phyloP scores from a whole-genome alignment of 495 filamentous ascomycete species.

The Xylaria sp. region DNA sequence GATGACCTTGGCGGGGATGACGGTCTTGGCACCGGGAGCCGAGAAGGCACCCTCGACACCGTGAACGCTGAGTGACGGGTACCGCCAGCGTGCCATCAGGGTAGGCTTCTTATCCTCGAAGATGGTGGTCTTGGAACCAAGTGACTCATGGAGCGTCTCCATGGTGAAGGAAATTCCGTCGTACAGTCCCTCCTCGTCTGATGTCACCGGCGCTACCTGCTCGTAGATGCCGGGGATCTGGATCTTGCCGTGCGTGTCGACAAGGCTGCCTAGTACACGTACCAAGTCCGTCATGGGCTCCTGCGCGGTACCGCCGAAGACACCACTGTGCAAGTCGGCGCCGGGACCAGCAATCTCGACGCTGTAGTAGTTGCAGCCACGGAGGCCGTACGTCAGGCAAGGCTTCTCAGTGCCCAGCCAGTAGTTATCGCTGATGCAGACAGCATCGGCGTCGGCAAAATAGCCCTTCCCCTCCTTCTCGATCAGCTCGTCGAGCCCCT shows the following conservation, averaged over 20 bases:
- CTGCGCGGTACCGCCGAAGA: constrained; percentile 93
- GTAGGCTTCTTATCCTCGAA: constrained; percentile 83
- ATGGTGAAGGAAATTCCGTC: constrained; percentile 89
- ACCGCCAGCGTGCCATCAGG: constrained; percentile 94
- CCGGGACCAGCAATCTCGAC: constrained; percentile 86
- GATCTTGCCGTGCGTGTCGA: constrained; percentile 90
- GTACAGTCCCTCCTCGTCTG: constrained; percentile 87
- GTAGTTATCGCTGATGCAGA: constrained; percentile 99
- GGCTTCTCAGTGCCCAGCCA: constrained; percentile 99
- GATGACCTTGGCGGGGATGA: constrained; percentile 95
- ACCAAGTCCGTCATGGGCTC: constrained; percentile 98
- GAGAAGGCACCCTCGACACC: constrained; percentile 97
- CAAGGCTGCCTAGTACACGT: constrained; percentile 77
- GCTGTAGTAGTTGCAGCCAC: constrained; percentile 96
- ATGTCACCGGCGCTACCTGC: constrained; percentile 84
- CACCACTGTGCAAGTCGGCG: constrained; percentile 93
- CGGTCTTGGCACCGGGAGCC: constrained; percentile 92
- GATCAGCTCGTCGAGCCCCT: constrained; percentile 95
- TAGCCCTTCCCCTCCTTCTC: constrained; percentile 84
- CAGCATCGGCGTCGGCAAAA: constrained; percentile 94
- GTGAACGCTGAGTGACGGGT: constrained; percentile 93
- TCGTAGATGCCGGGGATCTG: constrained; percentile 87
- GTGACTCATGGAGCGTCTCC: constrained; percentile 88
- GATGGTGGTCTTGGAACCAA: constrained; percentile 87
- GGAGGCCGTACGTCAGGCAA: constrained; percentile 96